Evolutionary conservation across 441 rosid genomes (phyloP).

Genomic region (Mallotus japonicus): DNA sequence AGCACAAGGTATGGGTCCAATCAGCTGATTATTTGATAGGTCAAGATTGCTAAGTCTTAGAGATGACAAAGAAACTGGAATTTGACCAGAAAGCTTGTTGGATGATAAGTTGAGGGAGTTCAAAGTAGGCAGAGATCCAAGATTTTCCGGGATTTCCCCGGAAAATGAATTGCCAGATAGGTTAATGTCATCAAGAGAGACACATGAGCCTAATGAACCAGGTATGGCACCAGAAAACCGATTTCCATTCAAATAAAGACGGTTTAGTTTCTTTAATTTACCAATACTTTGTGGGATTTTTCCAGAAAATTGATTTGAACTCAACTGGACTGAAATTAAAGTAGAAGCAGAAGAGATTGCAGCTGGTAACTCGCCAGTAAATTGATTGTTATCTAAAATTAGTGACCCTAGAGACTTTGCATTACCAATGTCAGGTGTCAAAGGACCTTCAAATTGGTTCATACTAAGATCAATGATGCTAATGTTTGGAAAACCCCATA

Average conservation of each 20-base stretch:
- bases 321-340: conserved; percentile 49
- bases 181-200: conserved; percentile 54
- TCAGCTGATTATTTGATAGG: conserved; percentile 59
- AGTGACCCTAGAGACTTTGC: conserved; percentile 52
- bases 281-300: conserved; percentile 60
- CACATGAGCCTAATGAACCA: conserved; percentile 58
- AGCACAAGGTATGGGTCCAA: conserved; percentile 62
- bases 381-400: conserved; percentile 40
- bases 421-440: conserved; percentile 55
- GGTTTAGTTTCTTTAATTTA: conserved; percentile 48
- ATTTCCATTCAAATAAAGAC: conserved; percentile 60
- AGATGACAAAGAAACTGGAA: conserved; percentile 67
- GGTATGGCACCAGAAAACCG: conserved; percentile 63
- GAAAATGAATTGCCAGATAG: conserved; percentile 64
- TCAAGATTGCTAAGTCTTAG: conserved; percentile 80
- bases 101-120: conserved; percentile 77
- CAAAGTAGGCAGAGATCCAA: conserved; percentile 63
- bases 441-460: conserved; percentile 64
- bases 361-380: conserved; percentile 64
- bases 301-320: conserved; percentile 59
- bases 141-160: conserved; percentile 56
- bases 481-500: conserved; percentile 81
- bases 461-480: conserved; percentile 52
- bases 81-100: conserved; percentile 63
- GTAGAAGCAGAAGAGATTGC: conserved; percentile 49